These are phyloP conservation scores for Clathrus columnatus DNA, from an alignment of 768 basidiomycete genomes.

Conservation along the genomic window DNA sequence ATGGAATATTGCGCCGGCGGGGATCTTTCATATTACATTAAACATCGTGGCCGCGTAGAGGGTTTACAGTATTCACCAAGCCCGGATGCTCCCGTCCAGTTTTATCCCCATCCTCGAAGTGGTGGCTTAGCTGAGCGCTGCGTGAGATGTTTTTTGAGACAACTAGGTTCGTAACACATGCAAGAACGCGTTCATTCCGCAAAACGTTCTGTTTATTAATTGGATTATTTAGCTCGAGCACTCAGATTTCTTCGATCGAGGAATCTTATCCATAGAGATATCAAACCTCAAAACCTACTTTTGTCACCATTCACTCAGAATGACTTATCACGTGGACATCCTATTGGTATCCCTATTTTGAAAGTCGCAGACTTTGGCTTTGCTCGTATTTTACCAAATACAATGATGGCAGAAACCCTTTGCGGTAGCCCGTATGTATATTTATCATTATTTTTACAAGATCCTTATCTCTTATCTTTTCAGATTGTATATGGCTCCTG, in stretches of 20 bases:
- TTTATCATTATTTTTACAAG: neutral
- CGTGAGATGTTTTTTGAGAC: slow-evolving; percentile 85
- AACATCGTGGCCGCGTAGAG: slow-evolving; percentile 91
- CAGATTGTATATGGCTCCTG: slow-evolving; percentile 97
- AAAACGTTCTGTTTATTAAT: neutral
- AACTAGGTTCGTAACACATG: slow-evolving; percentile 54
- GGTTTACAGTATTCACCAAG: slow-evolving; percentile 74
- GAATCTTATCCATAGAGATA: slow-evolving; percentile 92
- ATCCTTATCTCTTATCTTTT: neutral
- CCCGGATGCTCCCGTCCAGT: slow-evolving; percentile 62
- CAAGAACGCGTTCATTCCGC: neutral
- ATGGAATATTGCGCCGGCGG: slow-evolving; percentile 98
- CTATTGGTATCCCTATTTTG: slow-evolving; percentile 85
- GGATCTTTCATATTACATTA: slow-evolving; percentile 94
- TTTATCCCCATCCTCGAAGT: slow-evolving; percentile 83
- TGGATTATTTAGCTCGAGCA: slow-evolving; percentile 64
- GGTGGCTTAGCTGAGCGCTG: slow-evolving; percentile 89
- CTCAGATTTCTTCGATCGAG: slow-evolving; percentile 85
- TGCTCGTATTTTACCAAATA: slow-evolving; percentile 82
- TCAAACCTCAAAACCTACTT: slow-evolving; percentile 97
- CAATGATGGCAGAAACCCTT: slow-evolving; percentile 94
- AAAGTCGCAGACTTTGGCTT: slow-evolving; percentile 99
- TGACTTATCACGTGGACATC: slow-evolving; percentile 82
- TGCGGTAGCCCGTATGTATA: slow-evolving; percentile 88
- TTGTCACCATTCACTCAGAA: slow-evolving; percentile 73